Evolutionary conservation across 2,329 filamentous ascomycete genomes (phyloP), one percentile per base, ranked within the genome.

Genomic region (Emergomyces orientalis): DNA sequence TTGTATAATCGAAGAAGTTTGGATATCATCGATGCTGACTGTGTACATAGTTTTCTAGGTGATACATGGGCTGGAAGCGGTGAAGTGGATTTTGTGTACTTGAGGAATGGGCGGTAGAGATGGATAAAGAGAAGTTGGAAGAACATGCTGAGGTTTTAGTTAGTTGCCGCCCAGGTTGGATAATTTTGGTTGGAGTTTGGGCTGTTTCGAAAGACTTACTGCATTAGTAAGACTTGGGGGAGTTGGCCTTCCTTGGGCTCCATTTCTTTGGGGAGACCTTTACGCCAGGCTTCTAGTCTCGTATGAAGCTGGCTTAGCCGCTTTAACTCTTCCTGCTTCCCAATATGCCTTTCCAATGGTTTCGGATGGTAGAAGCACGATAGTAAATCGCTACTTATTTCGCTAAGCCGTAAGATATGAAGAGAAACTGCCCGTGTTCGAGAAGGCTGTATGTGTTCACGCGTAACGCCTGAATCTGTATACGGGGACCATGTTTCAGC

Each of bases 1-100:
- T 96, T 97, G 77, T 97, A 99, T 1, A 97, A 79, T 0, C 94
- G 87, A 78, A 97, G 88, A n/a, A 97, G 80, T 71, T 97, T 97
- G 0, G 92, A 97, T 62, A 97, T 94, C 66, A 88, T 87, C 1
- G 88, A 86, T 0, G 94, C 93, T 61, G 94, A 92, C 71, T 93
- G 89, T 0, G 91, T 94, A 76, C 93, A 97, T 61, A 96, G 86
- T 68, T 92, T 91, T 22, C 93, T 86, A 0, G 94, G 93, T 8
- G 92, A 97, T 22, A 97, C 89, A 69, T 96, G 91, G 1, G 86
- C 78, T 3, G 92, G 93, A 1, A 97, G 82, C 0, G 91, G 93
- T 0, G 92, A 96, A 0, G 86, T 87, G 7, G 84, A 79, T 58
- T 89, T 90, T 2, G 85, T 88, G 72, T 97, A 97, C 74, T 94